Percentiles rank a stretch among this genome's conserved stretches.
These are phyloP conservation scores for Leccinum subrobustum DNA, from an alignment of 1,284 basidiomycete species.

Conservation along the genomic window DNA sequence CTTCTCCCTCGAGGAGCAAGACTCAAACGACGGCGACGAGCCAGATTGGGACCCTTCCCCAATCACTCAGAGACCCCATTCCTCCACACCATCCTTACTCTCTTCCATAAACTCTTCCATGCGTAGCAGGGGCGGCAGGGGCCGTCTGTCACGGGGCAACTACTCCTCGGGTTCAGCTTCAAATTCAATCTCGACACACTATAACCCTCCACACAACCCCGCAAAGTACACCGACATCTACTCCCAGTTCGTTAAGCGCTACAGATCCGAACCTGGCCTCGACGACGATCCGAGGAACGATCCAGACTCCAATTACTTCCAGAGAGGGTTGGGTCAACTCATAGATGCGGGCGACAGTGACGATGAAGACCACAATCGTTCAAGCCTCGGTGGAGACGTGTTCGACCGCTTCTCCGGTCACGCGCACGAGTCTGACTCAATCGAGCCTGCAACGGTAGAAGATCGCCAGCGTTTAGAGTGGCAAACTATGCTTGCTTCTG, in stretches of 20 bases:
- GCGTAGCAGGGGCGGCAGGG: conserved; percentile 34
- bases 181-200: conserved; percentile 33
- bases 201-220: conserved; percentile 31
- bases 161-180: conserved; percentile 31
- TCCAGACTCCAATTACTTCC: conserved; percentile 73
- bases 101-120: conserved; percentile 31
- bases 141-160: conserved; percentile 37
- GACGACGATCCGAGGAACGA: conserved; percentile 69
- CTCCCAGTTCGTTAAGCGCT: conserved; percentile 73
- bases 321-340: conserved; percentile 67
- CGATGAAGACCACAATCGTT: conserved; percentile 59
- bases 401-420: conserved; percentile 54
- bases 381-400: conserved; percentile 43
- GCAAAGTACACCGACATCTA: conserved; percentile 66
- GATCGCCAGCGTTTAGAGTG: conserved; percentile 87
- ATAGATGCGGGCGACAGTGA: conserved; percentile 74
- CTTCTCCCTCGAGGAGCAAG: conserved; percentile 64
- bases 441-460: conserved; percentile 62
- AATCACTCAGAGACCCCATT: conserved; percentile 31
- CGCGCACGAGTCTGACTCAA: conserved; percentile 57
- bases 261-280: conserved; percentile 56
- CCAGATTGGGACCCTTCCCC: conserved; percentile 44
- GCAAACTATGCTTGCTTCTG: conserved; percentile 92
- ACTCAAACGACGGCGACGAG: conserved; percentile 44
- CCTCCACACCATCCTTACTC: conserved; percentile 28